A percentile compares a stretch with the other conserved stretches of the same genome.
phyloP scores from a whole-genome alignment of 768 basidiomycete species.

The Agaricus blazei region DNA sequence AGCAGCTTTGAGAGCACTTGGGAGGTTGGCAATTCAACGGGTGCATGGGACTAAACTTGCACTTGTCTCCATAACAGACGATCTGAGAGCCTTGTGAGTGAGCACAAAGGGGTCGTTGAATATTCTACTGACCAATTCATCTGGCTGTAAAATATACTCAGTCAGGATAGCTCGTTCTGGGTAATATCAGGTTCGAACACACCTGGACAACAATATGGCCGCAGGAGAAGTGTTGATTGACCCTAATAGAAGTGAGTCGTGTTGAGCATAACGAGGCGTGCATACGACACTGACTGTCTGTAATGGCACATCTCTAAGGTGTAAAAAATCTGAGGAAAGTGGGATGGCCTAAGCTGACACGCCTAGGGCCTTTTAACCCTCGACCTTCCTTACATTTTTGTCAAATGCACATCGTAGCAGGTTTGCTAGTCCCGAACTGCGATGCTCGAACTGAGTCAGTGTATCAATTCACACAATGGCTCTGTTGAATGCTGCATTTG shows the following conservation, averaged over 20 bases:
- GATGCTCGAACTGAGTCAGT: slow-evolving; percentile 5
- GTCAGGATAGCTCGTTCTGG: not conserved
- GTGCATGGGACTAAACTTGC: slow-evolving; percentile 11
- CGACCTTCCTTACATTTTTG: not conserved
- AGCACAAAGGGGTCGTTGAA: not conserved
- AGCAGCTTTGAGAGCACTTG: slow-evolving; percentile 2
- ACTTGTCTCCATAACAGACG: slow-evolving; percentile 2
- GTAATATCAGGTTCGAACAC: not conserved
- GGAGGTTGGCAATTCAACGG: slow-evolving; percentile 4
- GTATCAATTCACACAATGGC: not conserved
- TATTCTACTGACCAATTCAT: not conserved
- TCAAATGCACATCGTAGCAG: not conserved
- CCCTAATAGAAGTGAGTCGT: not conserved
- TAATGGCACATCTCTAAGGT: slow-evolving; percentile 2
- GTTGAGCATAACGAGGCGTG: not conserved
- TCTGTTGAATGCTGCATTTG: not conserved
- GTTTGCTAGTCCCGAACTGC: slow-evolving; percentile 4
- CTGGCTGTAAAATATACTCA: not conserved
- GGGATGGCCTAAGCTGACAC: not conserved
- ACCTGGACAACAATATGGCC: slow-evolving; percentile 1
- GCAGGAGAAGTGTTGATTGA: not conserved
- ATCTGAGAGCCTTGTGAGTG: not conserved
- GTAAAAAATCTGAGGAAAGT: not conserved
- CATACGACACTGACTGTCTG: not conserved
- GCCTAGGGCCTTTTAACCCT: not conserved